phyloP scores from a whole-genome alignment of 495 filamentous ascomycete genomes.

The Monascus purpureus region DNA sequence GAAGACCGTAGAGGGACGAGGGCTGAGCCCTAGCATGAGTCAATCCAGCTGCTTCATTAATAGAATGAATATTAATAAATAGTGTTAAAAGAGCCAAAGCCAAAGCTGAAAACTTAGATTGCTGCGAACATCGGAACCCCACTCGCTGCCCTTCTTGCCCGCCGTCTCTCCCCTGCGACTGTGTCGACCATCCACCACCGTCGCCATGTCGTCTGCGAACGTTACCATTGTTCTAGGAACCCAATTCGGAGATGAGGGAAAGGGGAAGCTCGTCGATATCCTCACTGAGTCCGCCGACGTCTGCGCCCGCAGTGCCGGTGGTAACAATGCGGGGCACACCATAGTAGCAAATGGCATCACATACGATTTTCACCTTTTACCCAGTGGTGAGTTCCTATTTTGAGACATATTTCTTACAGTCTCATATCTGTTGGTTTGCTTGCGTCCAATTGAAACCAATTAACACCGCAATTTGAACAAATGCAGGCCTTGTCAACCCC shows the following conservation, averaged over 20 bases:
- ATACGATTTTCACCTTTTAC: constrained; percentile 62
- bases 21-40: too few species aligned
- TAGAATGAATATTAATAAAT: too few species aligned
- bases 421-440: too few species aligned
- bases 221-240: constrained; percentile 48
- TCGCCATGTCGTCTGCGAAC: neutral
- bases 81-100: too few species aligned
- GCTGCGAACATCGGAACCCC: too few species aligned
- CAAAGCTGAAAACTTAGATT: too few species aligned
- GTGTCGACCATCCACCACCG: neutral
- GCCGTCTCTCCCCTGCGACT: neutral
- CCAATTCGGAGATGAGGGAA: constrained; percentile 63
- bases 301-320: constrained; percentile 49
- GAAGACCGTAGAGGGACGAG: too few species aligned
- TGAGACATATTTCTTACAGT: too few species aligned
- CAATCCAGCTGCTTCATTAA: too few species aligned
- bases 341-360: constrained; percentile 46
- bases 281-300: constrained; percentile 43
- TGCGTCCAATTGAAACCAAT: neutral
- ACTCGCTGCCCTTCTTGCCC: too few species aligned
- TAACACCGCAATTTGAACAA: constrained; percentile 12
- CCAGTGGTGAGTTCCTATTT: constrained; percentile 11
- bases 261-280: constrained; percentile 61
- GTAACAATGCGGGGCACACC: constrained; percentile 52
- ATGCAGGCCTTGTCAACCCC: constrained; percentile 65